phyloP scores from a whole-genome alignment of 1,284 basidiomycete species.

The Garcileccinum viscosum region DNA sequence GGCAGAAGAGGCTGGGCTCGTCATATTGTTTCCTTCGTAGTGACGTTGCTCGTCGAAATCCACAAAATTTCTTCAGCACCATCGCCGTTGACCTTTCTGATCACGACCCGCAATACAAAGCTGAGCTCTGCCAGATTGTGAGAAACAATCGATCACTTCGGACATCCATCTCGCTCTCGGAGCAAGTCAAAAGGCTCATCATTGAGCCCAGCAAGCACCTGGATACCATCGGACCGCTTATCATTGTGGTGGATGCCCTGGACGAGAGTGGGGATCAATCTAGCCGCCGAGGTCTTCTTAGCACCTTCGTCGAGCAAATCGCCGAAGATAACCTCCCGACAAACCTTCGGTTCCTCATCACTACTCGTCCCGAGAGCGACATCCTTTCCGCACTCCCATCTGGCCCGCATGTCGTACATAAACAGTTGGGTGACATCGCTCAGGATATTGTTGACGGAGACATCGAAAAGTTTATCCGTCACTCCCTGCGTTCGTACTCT shows the following conservation, averaged over 20 bases:
- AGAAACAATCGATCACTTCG: slow-evolving; percentile 29
- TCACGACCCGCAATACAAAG: slow-evolving; percentile 25
- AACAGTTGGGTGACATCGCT: slow-evolving; percentile 19
- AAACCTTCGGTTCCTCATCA: slow-evolving; percentile 28
- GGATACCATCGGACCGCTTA: slow-evolving; percentile 21
- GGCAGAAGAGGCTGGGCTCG: slow-evolving; percentile 24
- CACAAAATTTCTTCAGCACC: slow-evolving; percentile 31
- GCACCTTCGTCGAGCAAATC: slow-evolving; percentile 16
- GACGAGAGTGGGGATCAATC: slow-evolving; percentile 31
- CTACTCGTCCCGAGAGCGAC: slow-evolving; percentile 27
- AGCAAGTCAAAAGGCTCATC: slow-evolving; percentile 25
- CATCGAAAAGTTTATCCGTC: slow-evolving; percentile 21
- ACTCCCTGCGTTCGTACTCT: slow-evolving; percentile 17
- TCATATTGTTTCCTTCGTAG: slow-evolving; percentile 28
- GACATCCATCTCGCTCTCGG: slow-evolving; percentile 18
- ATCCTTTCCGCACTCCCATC: slow-evolving; percentile 20
- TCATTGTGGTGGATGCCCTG: slow-evolving; percentile 28
- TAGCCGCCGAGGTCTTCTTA: slow-evolving; percentile 19
- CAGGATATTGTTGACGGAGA: slow-evolving; percentile 21
- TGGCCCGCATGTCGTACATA: slow-evolving; percentile 18
- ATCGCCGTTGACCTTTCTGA: slow-evolving; percentile 28
- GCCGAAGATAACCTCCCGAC: slow-evolving; percentile 14
- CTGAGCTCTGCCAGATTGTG: slow-evolving; percentile 13
- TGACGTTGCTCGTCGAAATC: slow-evolving; percentile 25
- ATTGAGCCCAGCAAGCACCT: slow-evolving; percentile 22